These are phyloP conservation scores for Cryptococcus hybrid DNA, from an alignment of 1,284 basidiomycete species.

Conservation along the genomic window DNA sequence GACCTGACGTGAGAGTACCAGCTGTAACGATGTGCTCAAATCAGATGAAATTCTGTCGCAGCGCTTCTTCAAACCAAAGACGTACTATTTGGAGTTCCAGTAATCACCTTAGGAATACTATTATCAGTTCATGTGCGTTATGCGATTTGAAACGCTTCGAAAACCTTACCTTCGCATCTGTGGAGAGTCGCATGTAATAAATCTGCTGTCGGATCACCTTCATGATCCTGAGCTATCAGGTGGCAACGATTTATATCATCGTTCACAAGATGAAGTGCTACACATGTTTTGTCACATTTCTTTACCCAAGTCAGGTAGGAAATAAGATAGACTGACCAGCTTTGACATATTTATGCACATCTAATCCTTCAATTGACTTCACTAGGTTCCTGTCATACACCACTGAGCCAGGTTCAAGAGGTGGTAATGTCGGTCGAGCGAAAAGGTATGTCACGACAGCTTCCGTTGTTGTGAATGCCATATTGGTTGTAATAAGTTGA, in stretches of 20 bases:
- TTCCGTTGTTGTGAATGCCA: conserved; percentile 13
- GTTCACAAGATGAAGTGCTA: conserved; percentile 47
- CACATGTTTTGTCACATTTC: not conserved
- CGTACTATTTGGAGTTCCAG: conserved; percentile 50
- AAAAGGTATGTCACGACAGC: conserved; percentile 30
- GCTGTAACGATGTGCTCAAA: conserved; percentile 13
- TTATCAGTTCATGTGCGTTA: no score
- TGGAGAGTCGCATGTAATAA: conserved; percentile 48
- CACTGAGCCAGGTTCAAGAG: conserved; percentile 39
- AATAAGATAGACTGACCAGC: conserved; percentile 27
- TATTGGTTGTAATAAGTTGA: not conserved
- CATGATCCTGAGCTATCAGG: conserved; percentile 39
- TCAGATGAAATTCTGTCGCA: no score
- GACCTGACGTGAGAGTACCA: conserved; percentile 35
- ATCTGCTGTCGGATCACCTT: conserved; percentile 43
- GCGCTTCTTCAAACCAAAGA: not conserved
- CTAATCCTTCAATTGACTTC: conserved; percentile 22
- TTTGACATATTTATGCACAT: conserved; percentile 34
- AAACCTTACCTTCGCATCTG: conserved; percentile 40
- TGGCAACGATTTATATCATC: conserved; percentile 47
- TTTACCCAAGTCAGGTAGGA: no score
- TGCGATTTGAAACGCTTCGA: not conserved
- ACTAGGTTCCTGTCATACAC: conserved; percentile 31
- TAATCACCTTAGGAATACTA: conserved; percentile 35
- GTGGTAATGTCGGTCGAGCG: conserved; percentile 22